Percentiles rank a stretch among this genome's conserved stretches.
Evolutionary conservation across 805 yeast species (phyloP).

Genomic region (Hyphopichia homilentoma): DNA sequence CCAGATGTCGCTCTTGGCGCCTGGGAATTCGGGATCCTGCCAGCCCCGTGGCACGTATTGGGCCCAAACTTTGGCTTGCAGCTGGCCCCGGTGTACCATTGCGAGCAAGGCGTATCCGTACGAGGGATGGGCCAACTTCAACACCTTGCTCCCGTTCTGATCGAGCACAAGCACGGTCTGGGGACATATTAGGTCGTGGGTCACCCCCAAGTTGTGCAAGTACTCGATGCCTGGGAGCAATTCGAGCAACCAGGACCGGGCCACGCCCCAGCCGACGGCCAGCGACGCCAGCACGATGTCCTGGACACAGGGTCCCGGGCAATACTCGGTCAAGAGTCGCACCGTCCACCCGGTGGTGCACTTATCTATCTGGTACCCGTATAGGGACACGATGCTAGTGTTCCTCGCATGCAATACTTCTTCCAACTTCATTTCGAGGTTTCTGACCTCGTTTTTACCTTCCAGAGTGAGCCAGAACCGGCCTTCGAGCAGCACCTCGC

Average conservation of each 20-base stretch:
- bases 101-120: constrained; percentile 34
- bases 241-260: constrained; percentile 86
- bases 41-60: constrained; percentile 40
- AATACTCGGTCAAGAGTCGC: constrained; percentile 63
- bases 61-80: no score
- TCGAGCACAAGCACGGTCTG: constrained; percentile 42
- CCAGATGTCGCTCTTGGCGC: constrained; percentile 89
- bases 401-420: constrained; percentile 54
- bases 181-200: constrained; percentile 66
- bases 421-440: constrained; percentile 74
- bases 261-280: constrained; percentile 65
- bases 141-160: constrained; percentile 47
- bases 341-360: constrained; percentile 58
- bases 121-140: constrained; percentile 59
- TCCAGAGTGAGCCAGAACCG: constrained; percentile 65
- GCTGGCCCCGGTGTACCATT: constrained; percentile 17
- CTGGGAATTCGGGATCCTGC: constrained; percentile 75
- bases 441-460: constrained; percentile 72
- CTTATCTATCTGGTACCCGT: constrained; percentile 72
- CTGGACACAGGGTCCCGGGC: constrained; percentile 50
- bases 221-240: constrained; percentile 80
- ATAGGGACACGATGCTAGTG: constrained; percentile 60
- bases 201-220: constrained; percentile 79
- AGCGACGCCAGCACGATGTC: constrained; percentile 65
- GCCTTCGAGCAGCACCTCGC: constrained; percentile 66